Conservation (phyloP, 2,329 filamentous ascomycete species). For the Clarireedia sp. region DNA sequence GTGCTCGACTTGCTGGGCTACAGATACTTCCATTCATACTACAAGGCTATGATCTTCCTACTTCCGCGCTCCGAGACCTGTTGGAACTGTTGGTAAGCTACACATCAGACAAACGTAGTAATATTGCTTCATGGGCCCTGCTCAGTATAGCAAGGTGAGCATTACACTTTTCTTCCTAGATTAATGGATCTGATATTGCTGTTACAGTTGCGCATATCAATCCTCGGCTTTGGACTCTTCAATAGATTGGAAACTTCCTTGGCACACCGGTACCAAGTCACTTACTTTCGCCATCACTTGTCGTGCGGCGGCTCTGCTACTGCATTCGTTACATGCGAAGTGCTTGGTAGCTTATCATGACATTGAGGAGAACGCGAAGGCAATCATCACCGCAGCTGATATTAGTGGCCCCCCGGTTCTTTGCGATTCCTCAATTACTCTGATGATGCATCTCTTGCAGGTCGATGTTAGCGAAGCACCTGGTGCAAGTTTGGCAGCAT, state of each 20-base stretch:
- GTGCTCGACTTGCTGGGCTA: constrained; percentile 31
- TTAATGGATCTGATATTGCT: constrained; percentile 11
- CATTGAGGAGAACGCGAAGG: constrained; percentile 61
- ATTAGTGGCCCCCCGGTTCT: constrained; percentile 71
- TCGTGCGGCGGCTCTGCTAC: constrained; percentile 63
- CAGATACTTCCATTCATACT: constrained; percentile 47
- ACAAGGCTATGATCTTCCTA: constrained; percentile 35
- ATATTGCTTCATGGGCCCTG: constrained; percentile 72
- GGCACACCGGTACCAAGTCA: constrained; percentile 65
- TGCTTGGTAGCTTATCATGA: constrained; percentile 60
- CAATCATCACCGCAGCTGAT: constrained; percentile 68
- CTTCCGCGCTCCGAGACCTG: constrained; percentile 46
- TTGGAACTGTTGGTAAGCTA: constrained; percentile 50
- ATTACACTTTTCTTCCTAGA: not conserved
- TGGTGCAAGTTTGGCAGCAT: constrained; percentile 57
- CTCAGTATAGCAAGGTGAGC: constrained; percentile 70
- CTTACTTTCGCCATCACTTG: constrained; percentile 64
- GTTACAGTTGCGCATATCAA: constrained; percentile 40
- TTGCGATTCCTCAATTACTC: constrained; percentile 67
- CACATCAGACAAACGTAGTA: constrained; percentile 61
- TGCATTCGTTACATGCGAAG: constrained; percentile 59
- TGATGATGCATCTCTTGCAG: constrained; percentile 65
- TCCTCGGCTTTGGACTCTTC: constrained; percentile 30
- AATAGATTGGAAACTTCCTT: constrained; percentile 62
- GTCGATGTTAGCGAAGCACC: constrained; percentile 60